phyloP scores from a whole-genome alignment of 306 rosid genomes.

The Carpinus viminea region DNA sequence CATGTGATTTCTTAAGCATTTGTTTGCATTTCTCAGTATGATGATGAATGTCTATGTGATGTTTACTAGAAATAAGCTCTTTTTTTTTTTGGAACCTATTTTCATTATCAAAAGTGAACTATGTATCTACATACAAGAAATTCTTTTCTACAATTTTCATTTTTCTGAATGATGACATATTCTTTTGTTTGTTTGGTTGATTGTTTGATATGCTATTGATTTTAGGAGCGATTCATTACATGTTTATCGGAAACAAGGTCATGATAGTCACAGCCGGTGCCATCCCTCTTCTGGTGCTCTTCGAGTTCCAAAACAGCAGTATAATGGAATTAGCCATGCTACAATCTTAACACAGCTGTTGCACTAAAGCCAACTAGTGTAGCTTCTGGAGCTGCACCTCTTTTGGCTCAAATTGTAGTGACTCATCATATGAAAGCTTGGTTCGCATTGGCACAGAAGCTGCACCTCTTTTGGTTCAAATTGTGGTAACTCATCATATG shows the following conservation, averaged over 20 bases:
- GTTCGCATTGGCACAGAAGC: too few relatives aligned
- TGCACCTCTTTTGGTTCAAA: too few relatives aligned
- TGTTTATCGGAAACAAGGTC: constrained; percentile 72
- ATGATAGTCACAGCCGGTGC: constrained; percentile 82
- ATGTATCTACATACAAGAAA: background rate
- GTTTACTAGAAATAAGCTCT: background rate
- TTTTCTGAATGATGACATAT: background rate
- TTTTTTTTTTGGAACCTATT: constrained; percentile 7
- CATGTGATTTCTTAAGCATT: background rate
- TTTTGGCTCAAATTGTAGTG: too few relatives aligned
- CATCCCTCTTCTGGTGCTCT: constrained; percentile 77
- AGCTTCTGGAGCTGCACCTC: too few relatives aligned
- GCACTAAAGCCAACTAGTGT: too few relatives aligned
- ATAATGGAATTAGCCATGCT: too few relatives aligned
- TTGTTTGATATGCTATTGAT: too few relatives aligned
- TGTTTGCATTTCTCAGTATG: background rate
- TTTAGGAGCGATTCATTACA: constrained; percentile 24
- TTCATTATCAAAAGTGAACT: constrained; percentile 15
- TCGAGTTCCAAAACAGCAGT: constrained; percentile 66
- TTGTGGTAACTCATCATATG: too few relatives aligned
- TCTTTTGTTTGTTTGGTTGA: constrained; percentile 2
- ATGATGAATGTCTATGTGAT: background rate
- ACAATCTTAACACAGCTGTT: too few relatives aligned
- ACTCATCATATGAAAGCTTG: too few relatives aligned
- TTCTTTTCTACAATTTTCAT: background rate